These are phyloP conservation scores for Heritiera fomes DNA, from an alignment of 345 rosid species.

Conservation along the genomic window DNA sequence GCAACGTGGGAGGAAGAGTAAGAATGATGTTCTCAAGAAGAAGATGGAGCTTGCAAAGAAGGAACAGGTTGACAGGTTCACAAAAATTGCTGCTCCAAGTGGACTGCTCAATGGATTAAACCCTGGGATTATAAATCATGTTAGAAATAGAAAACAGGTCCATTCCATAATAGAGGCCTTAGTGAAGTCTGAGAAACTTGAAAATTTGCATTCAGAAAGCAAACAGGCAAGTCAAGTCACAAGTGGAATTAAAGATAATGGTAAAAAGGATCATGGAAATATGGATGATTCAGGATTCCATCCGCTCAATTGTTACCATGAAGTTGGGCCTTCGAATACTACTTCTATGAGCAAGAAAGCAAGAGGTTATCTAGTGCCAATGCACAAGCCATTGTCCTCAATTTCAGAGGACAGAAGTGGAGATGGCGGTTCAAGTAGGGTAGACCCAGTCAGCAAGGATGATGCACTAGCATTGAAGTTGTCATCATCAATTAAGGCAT, in stretches of 20 bases:
- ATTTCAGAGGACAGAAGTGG: constrained; percentile 29
- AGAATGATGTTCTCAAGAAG: constrained; percentile 53
- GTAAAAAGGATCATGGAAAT: constrained; percentile 28
- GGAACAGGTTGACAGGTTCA: constrained; percentile 73
- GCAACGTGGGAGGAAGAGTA: constrained; percentile 65
- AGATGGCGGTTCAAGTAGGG: constrained; percentile 38
- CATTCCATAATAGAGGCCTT: constrained; percentile 85
- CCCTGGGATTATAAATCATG: constrained; percentile 91
- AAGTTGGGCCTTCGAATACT: constrained; percentile 35
- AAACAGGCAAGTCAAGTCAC: constrained; percentile 35
- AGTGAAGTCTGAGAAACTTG: constrained; percentile 55
- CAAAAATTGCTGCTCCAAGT: constrained; percentile 88
- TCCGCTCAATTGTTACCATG: constrained; percentile 31
- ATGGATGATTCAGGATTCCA: constrained; percentile 33
- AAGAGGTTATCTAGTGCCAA: constrained; percentile 30
- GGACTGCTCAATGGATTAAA: constrained; percentile 84
- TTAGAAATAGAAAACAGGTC: constrained; percentile 85
- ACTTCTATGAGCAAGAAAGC: constrained; percentile 33
- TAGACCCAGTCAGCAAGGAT: constrained; percentile 42
- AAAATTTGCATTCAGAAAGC: constrained; percentile 31
- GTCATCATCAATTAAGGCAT: constrained; percentile 50
- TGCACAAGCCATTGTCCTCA: constrained; percentile 28
- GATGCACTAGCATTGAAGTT: constrained; percentile 49
- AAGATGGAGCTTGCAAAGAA: constrained; percentile 72
- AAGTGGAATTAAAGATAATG: constrained; percentile 30